These are phyloP conservation scores for Acanthamoeba castellanii DNA, from an alignment of 208 protist genomes.

Conservation along the genomic window DNA sequence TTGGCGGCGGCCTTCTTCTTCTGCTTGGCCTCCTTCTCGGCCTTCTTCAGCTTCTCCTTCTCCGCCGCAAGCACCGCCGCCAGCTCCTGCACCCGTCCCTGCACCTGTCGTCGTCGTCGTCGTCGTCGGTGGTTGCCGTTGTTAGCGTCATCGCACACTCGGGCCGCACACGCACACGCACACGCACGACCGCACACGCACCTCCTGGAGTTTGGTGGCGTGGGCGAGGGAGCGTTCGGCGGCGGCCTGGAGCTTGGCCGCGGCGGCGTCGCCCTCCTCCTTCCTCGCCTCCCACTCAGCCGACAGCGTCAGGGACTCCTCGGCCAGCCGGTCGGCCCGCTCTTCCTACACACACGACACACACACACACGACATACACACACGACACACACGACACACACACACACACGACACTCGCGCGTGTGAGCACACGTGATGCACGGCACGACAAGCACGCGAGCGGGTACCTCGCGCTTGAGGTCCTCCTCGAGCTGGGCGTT, in stretches of 20 bases:
- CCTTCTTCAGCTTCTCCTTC: background rate
- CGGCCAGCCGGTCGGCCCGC: background rate
- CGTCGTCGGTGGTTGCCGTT: background rate
- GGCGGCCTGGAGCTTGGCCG: background rate
- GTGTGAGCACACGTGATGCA: too few species aligned
- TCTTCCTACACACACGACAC: background rate
- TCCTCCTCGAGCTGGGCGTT: background rate
- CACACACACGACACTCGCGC: too few species aligned
- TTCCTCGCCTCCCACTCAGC: background rate
- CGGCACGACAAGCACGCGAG: too few species aligned
- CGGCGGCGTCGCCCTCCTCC: background rate
- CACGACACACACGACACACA: too few species aligned
- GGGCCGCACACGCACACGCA: too few species aligned
- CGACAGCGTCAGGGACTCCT: background rate
- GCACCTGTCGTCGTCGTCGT: background rate
- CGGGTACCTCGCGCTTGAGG: background rate
- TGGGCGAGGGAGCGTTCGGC: background rate
- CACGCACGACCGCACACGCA: background rate
- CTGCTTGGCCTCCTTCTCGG: background rate
- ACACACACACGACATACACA: background rate
- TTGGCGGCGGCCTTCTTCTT: background rate
- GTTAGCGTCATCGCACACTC: too few species aligned
- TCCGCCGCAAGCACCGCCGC: background rate
- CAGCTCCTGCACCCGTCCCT: background rate
- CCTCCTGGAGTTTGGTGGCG: conserved; percentile 24